Percentiles rank a stretch among this genome's conserved stretches.
phyloP scores from a whole-genome alignment of 768 basidiomycete genomes.

The Pleurotus cornucopiae region DNA sequence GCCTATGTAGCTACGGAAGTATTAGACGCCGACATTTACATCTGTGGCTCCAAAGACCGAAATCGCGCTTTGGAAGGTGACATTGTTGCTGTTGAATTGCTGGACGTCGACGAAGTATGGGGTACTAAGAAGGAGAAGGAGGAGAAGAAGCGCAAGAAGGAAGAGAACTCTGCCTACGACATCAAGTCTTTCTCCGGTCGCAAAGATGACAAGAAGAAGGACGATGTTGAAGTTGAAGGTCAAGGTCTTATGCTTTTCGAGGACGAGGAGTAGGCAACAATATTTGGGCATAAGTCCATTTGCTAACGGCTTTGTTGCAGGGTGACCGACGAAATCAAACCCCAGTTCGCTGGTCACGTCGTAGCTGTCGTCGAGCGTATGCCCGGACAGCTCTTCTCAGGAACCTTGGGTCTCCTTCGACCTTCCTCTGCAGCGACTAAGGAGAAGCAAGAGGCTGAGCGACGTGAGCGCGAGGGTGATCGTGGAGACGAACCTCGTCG shows the following conservation, averaged over 20 bases:
- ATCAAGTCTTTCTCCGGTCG: conserved; percentile 66
- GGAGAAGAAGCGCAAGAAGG: conserved; percentile 99
- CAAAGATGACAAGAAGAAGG: conserved; percentile 99
- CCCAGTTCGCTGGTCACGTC: conserved; percentile 97
- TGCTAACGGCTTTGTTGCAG: conserved; percentile 28
- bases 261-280: conserved; percentile 78
- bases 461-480: conserved; percentile 95
- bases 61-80: conserved; percentile 98
- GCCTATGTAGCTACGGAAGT: conserved; percentile 99
- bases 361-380: conserved; percentile 99
- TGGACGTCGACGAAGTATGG: conserved; percentile 98
- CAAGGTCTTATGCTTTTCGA: conserved; percentile 96
- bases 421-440: conserved; percentile 97
- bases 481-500: conserved; percentile 80
- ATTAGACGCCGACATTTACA: conserved; percentile 97
- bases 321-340: conserved; percentile 97
- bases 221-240: conserved; percentile 99
- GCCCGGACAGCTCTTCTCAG: conserved; percentile 98
- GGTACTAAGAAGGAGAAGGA: conserved; percentile 99
- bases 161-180: conserved; percentile 96
- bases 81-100: conserved; percentile 94
- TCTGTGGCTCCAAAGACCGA: conserved; percentile 97
- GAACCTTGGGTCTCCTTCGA: conserved; percentile 90
- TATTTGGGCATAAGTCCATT: too few species aligned
- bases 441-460: conserved; percentile 97